These are phyloP conservation scores for Globisporangium emineosum DNA, from an alignment of 352 stramenopile species.

Conservation along the genomic window DNA sequence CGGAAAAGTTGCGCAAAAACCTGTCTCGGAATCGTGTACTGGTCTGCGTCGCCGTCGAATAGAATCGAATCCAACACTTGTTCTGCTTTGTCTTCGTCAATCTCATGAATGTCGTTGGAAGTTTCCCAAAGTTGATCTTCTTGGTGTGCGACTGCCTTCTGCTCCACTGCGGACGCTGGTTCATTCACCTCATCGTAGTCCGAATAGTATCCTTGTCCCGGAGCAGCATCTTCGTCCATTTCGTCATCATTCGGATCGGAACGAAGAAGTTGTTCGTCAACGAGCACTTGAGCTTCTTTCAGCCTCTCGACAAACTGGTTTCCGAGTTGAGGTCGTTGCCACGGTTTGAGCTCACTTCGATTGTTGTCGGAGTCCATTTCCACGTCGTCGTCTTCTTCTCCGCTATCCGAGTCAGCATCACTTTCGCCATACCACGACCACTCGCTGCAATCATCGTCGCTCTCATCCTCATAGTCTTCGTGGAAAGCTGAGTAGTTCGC, in stretches of 20 bases:
- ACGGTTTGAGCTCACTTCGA: slow-evolving; percentile 16
- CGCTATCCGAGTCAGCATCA: slow-evolving; percentile 45
- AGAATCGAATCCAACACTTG: slow-evolving; percentile 19
- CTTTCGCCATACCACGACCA: slow-evolving; percentile 64
- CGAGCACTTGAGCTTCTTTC: slow-evolving; percentile 36
- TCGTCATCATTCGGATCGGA: slow-evolving; percentile 30
- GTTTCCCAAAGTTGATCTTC: slow-evolving; percentile 59
- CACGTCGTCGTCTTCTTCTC: slow-evolving; percentile 20
- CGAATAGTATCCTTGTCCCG: slow-evolving; percentile 72
- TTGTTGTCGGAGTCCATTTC: slow-evolving; percentile 17
- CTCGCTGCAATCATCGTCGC: slow-evolving; percentile 42
- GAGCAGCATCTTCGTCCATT: slow-evolving; percentile 31
- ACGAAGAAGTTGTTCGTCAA: slow-evolving; percentile 42
- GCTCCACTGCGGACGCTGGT: slow-evolving; percentile 19
- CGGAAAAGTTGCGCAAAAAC: slow-evolving; percentile 57
- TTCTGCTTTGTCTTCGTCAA: slow-evolving; percentile 24
- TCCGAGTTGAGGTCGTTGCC: slow-evolving; percentile 20
- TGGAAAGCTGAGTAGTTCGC: slow-evolving; percentile 47
- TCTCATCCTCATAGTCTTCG: slow-evolving; percentile 39
- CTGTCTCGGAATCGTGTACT: slow-evolving; percentile 72
- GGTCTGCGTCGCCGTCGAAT: slow-evolving; percentile 22
- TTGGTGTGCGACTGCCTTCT: slow-evolving; percentile 14
- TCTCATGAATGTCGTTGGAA: slow-evolving; percentile 30
- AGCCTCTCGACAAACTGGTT: slow-evolving; percentile 47
- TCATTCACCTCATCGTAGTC: slow-evolving; percentile 55